Conservation (phyloP, 345 rosid species). For the Hypericum perforatum region DNA sequence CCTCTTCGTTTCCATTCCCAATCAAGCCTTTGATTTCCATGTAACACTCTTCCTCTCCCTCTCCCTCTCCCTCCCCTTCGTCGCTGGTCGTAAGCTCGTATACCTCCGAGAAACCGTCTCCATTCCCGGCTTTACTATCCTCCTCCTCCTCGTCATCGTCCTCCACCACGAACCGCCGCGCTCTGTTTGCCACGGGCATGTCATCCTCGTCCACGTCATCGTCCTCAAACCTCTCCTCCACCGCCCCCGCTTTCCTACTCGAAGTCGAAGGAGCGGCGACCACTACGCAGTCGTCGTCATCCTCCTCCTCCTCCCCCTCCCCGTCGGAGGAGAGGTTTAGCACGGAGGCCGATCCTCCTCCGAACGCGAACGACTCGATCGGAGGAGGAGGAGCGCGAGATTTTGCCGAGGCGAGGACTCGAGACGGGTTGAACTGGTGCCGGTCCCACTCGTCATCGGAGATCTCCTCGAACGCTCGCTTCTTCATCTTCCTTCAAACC, state of each 20-base stretch:
- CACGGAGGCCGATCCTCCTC: background rate
- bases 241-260: too few relatives aligned
- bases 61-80: slow-evolving; percentile 25
- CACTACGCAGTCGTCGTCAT: slow-evolving; percentile 41
- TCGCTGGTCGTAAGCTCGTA: slow-evolving; percentile 35
- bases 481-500: slow-evolving; percentile 14
- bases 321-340: slow-evolving; percentile 13
- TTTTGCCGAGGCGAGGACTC: slow-evolving; percentile 34
- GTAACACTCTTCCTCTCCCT: slow-evolving; percentile 10
- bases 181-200: slow-evolving; percentile 19
- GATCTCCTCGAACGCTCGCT: slow-evolving; percentile 68
- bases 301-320: slow-evolving; percentile 15
- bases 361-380: slow-evolving; percentile 70
- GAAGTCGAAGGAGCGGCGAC: slow-evolving; percentile 24
- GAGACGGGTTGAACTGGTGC: slow-evolving; percentile 74
- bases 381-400: slow-evolving; percentile 37
- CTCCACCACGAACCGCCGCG: slow-evolving; percentile 64
- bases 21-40: too few relatives aligned
- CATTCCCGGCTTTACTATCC: slow-evolving; percentile 18
- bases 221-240: slow-evolving; percentile 36
- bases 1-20: too few relatives aligned
- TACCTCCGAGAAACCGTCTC: slow-evolving; percentile 32
- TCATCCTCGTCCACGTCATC: slow-evolving; percentile 18
- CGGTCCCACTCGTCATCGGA: slow-evolving; percentile 86
- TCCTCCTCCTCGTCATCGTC: slow-evolving; percentile 46